Evolutionary conservation across 305 asterid species (phyloP), one percentile per base, ranked within the genome.

Genomic region (Vinca major): DNA sequence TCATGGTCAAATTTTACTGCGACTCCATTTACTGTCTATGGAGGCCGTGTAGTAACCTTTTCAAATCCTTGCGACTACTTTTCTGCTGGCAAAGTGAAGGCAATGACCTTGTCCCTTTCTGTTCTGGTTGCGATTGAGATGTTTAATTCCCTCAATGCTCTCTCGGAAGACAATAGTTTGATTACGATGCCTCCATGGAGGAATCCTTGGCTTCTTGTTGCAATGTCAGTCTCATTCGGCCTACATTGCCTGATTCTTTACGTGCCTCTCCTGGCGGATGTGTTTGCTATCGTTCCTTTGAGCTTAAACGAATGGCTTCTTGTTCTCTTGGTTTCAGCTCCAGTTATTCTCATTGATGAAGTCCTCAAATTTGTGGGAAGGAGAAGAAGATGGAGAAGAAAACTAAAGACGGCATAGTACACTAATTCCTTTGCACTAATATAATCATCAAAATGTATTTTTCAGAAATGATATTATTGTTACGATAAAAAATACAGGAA

Each of bases 131-230:
- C 93, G 2, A 90, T 90, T 14, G 98, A 92, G 75, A 85, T 92
- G 97, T 86, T 92, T 40, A 92, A 92, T 70, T 88, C 98, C 19
- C 84, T 92, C 10, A 92, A 92, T 67, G 96, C 97, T 20, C 89
- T 92, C 57, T 90, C 98, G 0, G 98, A 92, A 66, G 96, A 92
- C 79, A 87, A 84, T 74, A 92, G 98, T 83, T 77, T 90, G 81
- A 62, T 88, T 63, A 73, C 65, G 54, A 90, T 92, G 97, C 97
- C 98, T 37, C 97, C 98, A 4, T 92, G 97, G 98, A 83, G 72
- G n/a, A 90, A 90, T 55, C 95, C 92, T 7, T 90, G 93, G 94
- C 95, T 92, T 47, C 89, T 92, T 20, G 81, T 86, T 40, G 96
- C 97, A 55, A 89, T 89, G 91, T 78, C 89, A 0, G 43, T 85